Evolutionary conservation across 305 asterid species (phyloP).

Genomic region (Caryopteris hybrid): DNA sequence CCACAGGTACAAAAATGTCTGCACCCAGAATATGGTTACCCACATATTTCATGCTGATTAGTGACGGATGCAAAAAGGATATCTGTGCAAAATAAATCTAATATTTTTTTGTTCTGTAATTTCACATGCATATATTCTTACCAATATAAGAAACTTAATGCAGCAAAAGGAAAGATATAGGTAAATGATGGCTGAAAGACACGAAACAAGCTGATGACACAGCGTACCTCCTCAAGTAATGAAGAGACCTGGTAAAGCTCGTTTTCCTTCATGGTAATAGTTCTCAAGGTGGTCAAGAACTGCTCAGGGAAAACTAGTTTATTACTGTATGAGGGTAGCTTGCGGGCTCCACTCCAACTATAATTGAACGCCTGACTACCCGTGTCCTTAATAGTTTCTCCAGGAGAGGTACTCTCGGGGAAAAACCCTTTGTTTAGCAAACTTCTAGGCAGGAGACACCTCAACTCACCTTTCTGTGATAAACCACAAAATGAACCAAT

Average conservation of each 20-base stretch:
- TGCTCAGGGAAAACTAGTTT: conserved; percentile 80
- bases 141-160: background rate
- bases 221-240: conserved; percentile 70
- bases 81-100: background rate
- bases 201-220: background rate
- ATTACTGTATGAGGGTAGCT: conserved; percentile 54
- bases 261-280: conserved; percentile 71
- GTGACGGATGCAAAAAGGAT: background rate
- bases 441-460: conserved; percentile 72
- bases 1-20: background rate
- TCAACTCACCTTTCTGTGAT: conserved; percentile 68
- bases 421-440: conserved; percentile 69
- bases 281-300: conserved; percentile 74
- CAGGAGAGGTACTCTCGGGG: conserved; percentile 37
- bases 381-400: conserved; percentile 20
- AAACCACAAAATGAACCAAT: conserved; percentile 8
- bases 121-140: background rate
- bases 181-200: background rate
- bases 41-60: background rate
- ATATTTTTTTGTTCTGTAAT: background rate
- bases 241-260: conserved; percentile 68
- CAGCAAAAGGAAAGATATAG: background rate
- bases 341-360: conserved; percentile 83
- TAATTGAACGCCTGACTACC: conserved; percentile 30
- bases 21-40: background rate